Percentiles rank a stretch among this genome's conserved stretches.
Conservation (phyloP, 352 stramenopile genomes). For the Phytophthora citricola region DNA sequence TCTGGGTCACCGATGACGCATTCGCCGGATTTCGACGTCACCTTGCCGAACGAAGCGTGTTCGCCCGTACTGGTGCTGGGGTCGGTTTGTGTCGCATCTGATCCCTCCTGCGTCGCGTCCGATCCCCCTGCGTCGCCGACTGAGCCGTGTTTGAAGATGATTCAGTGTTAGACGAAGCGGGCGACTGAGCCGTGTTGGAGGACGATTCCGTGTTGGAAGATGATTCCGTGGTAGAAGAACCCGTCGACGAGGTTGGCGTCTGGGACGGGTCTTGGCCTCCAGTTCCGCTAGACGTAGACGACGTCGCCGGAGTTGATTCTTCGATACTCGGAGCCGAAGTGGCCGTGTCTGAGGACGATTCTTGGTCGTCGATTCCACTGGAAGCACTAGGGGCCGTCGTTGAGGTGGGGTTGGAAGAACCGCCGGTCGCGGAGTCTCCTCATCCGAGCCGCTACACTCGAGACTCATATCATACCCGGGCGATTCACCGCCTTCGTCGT, state of each 20-base stretch:
- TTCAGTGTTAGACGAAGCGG: constrained; percentile 9
- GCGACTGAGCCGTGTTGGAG: constrained; percentile 8
- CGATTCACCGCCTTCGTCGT: neutral
- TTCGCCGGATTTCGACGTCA: constrained; percentile 33
- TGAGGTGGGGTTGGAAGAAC: constrained; percentile 4
- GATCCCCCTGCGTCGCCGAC: constrained; percentile 7
- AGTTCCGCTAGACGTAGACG: constrained; percentile 12
- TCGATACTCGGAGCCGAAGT: constrained; percentile 5
- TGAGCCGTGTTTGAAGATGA: constrained; percentile 4
- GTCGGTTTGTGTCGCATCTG: constrained; percentile 9
- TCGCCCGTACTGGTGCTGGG: constrained; percentile 23
- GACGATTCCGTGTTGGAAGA: constrained; percentile 21
- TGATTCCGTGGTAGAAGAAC: neutral
- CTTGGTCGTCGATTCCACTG: constrained; percentile 7
- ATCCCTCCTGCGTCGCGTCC: constrained; percentile 11
- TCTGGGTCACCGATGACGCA: constrained; percentile 33
- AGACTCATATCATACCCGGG: constrained; percentile 13
- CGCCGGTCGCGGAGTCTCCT: constrained; percentile 10
- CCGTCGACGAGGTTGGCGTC: constrained; percentile 8
- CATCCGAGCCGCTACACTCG: constrained; percentile 24
- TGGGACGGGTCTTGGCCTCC: constrained; percentile 10
- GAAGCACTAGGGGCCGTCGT: constrained; percentile 6
- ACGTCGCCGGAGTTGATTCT: constrained; percentile 2
- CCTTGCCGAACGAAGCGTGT: constrained; percentile 30
- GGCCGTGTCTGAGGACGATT: constrained; percentile 15